These are phyloP conservation scores for Phlyctochytrium planicorne DNA, from an alignment of 192 early-diverging fungal species.

Conservation along the genomic window DNA sequence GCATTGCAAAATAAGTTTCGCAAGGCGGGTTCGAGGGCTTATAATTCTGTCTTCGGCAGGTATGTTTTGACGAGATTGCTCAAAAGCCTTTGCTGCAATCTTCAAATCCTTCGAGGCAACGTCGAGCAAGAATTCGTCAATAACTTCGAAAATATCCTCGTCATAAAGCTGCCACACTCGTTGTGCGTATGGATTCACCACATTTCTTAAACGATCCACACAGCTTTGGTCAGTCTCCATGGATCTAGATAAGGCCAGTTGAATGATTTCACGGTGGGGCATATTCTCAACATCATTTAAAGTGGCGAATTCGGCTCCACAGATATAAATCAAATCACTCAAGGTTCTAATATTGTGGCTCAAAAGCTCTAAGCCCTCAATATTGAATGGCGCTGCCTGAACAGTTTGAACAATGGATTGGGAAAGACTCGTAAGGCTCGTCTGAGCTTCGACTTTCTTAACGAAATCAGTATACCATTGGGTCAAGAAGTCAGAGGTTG, in stretches of 20 bases:
- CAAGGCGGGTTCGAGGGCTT: not conserved
- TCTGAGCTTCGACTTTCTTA: not conserved
- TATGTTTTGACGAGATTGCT: not conserved
- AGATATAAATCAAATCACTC: conserved; percentile 13
- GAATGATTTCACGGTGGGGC: too few relatives aligned
- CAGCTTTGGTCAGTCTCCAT: too few relatives aligned
- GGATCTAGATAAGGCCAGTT: too few relatives aligned
- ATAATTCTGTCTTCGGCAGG: not conserved
- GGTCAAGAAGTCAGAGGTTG: not conserved
- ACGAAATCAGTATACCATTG: conserved; percentile 16
- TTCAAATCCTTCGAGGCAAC: conserved; percentile 1
- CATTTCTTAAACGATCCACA: too few relatives aligned
- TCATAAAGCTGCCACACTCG: too few relatives aligned
- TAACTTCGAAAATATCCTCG: not conserved
- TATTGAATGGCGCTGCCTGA: too few relatives aligned
- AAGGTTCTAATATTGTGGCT: conserved; percentile 13
- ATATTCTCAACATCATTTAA: too few relatives aligned
- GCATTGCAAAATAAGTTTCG: conserved; percentile 31
- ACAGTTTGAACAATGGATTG: too few relatives aligned
- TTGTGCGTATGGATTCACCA: too few relatives aligned
- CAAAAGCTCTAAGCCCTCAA: conserved; percentile 7
- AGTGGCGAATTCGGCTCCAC: too few relatives aligned
- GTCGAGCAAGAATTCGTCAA: conserved; percentile 8
- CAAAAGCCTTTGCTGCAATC: conserved; percentile 17
- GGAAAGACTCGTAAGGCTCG: too few relatives aligned